Evolutionary conservation across 257 asterid genomes (phyloP).

Genomic region (Mentha longifolia): DNA sequence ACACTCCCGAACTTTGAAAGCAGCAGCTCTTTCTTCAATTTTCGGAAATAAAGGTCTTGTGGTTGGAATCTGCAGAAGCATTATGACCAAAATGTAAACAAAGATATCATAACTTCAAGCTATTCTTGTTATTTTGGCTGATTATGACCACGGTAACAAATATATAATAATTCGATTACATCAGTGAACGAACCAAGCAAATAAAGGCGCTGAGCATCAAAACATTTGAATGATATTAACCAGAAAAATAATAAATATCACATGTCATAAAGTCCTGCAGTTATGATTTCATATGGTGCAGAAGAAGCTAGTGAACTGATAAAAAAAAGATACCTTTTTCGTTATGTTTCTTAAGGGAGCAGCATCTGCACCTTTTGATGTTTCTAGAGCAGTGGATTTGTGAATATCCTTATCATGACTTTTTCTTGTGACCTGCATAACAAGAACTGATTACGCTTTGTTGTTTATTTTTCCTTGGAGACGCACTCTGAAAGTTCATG

Average conservation of each 20-base stretch:
- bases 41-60: constrained; percentile 40
- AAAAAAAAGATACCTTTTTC: constrained; percentile 58
- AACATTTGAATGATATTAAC: neutral
- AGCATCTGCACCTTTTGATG: constrained; percentile 39
- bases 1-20: constrained; percentile 45
- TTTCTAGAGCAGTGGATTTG: constrained; percentile 34
- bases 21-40: constrained; percentile 40
- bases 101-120: constrained; percentile 1
- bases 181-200: neutral
- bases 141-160: neutral
- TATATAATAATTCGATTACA: neutral
- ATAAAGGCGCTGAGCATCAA: neutral
- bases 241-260: neutral
- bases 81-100: constrained; percentile 1
- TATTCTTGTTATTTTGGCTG: neutral
- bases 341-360: constrained; percentile 36
- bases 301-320: constrained; percentile 9
- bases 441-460: constrained; percentile 23
- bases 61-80: constrained; percentile 44
- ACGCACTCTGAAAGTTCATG: constrained; percentile 5
- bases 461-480: constrained; percentile 7
- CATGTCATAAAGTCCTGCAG: neutral
- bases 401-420: constrained; percentile 36
- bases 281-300: neutral
- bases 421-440: constrained; percentile 56